Percentiles rank a stretch among this genome's conserved stretches.
These are phyloP conservation scores for Claviceps pazoutovae DNA, from an alignment of 2,329 filamentous ascomycete genomes.

Conservation along the genomic window DNA sequence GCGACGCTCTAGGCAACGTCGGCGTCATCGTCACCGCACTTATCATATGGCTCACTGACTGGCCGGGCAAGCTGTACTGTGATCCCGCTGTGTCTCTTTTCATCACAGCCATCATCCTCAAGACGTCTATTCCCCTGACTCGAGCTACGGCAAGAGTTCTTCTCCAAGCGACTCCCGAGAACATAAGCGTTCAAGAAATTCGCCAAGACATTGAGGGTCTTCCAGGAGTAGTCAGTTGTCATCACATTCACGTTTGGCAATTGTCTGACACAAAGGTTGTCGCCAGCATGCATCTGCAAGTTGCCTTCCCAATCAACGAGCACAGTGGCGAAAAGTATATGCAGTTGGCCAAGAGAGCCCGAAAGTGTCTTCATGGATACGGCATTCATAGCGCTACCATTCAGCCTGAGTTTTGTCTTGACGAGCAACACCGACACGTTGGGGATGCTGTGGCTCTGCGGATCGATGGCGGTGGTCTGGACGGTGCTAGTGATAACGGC, in stretches of 20 bases:
- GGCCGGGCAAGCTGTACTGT: conserved; percentile 69
- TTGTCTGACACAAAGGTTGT: conserved; percentile 89
- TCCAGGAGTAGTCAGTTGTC: conserved; percentile 75
- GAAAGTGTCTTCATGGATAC: conserved; percentile 83
- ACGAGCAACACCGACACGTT: conserved; percentile 28
- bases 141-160: conserved; percentile 74
- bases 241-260: conserved; percentile 97
- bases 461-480: conserved; percentile 19
- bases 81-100: conserved; percentile 87
- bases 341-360: conserved; percentile 68
- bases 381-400: conserved; percentile 97
- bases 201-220: conserved; percentile 79
- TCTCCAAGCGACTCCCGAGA: conserved; percentile 82
- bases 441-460: conserved; percentile 21
- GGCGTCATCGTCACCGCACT: conserved; percentile 74
- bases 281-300: conserved; percentile 84
- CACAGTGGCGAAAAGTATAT: conserved; percentile 74
- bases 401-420: conserved; percentile 73
- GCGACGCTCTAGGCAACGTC: conserved; percentile 74
- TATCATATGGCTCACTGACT: conserved; percentile 82
- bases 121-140: conserved; percentile 65
- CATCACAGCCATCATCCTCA: conserved; percentile 70
- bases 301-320: conserved; percentile 77
- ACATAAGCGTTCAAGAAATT: conserved; percentile 79
- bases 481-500: conserved; percentile 17